Base-by-base conservation (phyloP, 2,329 filamentous ascomycete species). In the Drechslerella dactyloides region DNA sequence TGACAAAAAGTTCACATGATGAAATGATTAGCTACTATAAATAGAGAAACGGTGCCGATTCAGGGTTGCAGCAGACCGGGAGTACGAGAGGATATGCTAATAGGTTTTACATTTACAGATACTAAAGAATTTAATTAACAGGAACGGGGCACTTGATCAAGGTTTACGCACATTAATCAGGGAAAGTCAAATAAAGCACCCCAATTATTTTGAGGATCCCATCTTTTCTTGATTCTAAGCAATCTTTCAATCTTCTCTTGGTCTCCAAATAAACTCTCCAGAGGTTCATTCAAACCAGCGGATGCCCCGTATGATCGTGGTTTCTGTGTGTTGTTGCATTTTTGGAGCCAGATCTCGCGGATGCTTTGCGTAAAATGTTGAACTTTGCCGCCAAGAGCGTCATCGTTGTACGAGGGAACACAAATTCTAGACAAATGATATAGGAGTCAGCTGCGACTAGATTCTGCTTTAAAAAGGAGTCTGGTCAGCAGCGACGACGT, bases 191-290 rank as follows among this genome's bases (percentile, higher is more conserved):
- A 21, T 30, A 72, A 30, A 17, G 68, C 55, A 13, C 56, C 68
- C 68, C 68, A 72, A 33, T 72, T 52, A 37, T 72, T 72, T 13
- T 65, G 60, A 2, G 76, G 75, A 62, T 78, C 77, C 75, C 75
- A 77, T 19, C 61, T 65, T 37, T 61, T 75, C 73, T 78, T 78
- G 53, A 78, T 48, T 0, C 42, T 53, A 33, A 63, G 73, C 17
- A 78, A 56, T 33, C 63, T 77, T n/a, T 74, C 65, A 5, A 78
- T 48, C 30, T 69, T 54, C 11, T 73, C 65, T 7, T 17, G 33
- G 2, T 61, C 55, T 4, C 73, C 74, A 46, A 61, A 75, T 7
- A 74, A 44, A n/a, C 30, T 65, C 27, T 56, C 55, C 11, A 70
- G 19, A 4, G 68, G 70, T 23, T 69, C 64, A 44, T 70, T 55